phyloP scores from a whole-genome alignment of 2,329 filamentous ascomycete species.

The Chalaropsis thielavioides region DNA sequence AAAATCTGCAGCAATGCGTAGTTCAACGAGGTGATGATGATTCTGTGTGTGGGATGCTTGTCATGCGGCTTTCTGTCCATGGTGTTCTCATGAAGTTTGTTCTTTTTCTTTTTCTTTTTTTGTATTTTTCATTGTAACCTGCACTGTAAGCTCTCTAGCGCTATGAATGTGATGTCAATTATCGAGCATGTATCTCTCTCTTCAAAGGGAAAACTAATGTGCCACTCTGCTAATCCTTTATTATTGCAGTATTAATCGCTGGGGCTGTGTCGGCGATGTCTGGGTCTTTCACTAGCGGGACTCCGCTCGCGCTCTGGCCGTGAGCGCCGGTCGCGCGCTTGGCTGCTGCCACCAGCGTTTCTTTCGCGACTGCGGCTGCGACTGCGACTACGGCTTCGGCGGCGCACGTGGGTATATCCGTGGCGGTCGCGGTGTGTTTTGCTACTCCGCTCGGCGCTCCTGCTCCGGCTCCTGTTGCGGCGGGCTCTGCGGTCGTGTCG shows the following conservation, averaged over 20 bases:
- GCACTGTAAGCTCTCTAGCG: background rate
- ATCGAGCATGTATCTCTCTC: background rate
- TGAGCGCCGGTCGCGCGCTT: background rate
- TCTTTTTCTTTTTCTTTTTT: background rate
- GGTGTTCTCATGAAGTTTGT: background rate
- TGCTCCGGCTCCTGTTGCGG: background rate
- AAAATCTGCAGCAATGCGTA: background rate
- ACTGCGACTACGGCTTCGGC: background rate
- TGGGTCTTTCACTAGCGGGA: background rate
- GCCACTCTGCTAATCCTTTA: no score
- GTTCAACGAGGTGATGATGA: background rate
- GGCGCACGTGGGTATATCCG: background rate
- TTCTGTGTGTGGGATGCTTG: background rate
- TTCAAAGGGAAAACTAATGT: background rate
- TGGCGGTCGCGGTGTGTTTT: background rate
- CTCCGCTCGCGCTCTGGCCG: background rate
- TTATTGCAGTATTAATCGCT: background rate
- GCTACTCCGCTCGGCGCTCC: background rate
- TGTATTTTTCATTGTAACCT: slow-evolving; percentile 1
- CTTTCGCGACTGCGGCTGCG: background rate
- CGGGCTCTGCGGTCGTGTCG: background rate
- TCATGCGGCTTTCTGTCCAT: background rate
- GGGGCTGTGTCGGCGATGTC: background rate
- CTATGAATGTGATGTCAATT: slow-evolving; percentile 1
- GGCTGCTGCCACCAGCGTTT: background rate